Evolutionary conservation across 169 alveolate species (phyloP).

Genomic region (Cyclospora cayetanensis): DNA sequence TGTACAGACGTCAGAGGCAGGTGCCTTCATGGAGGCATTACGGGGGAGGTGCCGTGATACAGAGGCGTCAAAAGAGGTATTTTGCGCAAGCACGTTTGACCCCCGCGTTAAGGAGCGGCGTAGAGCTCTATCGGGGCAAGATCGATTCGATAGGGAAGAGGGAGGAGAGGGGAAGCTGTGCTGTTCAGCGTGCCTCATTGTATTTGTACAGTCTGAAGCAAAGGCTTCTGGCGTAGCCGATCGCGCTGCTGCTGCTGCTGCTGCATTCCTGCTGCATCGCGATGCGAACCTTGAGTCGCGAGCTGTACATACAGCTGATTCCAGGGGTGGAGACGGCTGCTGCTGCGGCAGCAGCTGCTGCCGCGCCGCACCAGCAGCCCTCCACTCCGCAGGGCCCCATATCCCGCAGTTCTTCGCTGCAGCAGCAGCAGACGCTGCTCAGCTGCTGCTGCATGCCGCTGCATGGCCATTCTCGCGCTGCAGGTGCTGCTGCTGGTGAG

Average conservation of each 20-base stretch:
- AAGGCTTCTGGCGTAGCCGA: conserved; percentile 5
- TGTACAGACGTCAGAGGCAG: too few relatives aligned
- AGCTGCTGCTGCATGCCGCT: conserved; percentile 26
- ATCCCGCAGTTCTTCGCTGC: conserved; percentile 36
- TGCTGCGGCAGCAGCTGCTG: conserved; percentile 22
- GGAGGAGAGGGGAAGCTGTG: too few relatives aligned
- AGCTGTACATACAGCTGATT: conserved; percentile 8
- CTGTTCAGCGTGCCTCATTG: conserved; percentile 20
- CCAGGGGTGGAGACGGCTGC: conserved; percentile 23
- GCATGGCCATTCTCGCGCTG: background rate
- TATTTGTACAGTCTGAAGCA: conserved; percentile 25
- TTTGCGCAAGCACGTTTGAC: too few relatives aligned
- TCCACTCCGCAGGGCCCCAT: conserved; percentile 36
- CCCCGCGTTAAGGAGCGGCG: too few relatives aligned
- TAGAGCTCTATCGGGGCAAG: too few relatives aligned
- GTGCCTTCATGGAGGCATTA: too few relatives aligned
- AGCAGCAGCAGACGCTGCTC: conserved; percentile 43
- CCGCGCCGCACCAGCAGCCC: conserved; percentile 21
- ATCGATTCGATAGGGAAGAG: too few relatives aligned
- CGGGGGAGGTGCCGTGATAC: too few relatives aligned
- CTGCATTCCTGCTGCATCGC: conserved; percentile 20
- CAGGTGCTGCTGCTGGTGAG: background rate
- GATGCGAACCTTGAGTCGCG: conserved; percentile 2
- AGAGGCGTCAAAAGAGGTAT: too few relatives aligned
- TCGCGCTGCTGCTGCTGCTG: conserved; percentile 45